These are phyloP conservation scores for Mycosphaerella sp. DNA, from an alignment of 2,329 filamentous ascomycete genomes.

Conservation along the genomic window DNA sequence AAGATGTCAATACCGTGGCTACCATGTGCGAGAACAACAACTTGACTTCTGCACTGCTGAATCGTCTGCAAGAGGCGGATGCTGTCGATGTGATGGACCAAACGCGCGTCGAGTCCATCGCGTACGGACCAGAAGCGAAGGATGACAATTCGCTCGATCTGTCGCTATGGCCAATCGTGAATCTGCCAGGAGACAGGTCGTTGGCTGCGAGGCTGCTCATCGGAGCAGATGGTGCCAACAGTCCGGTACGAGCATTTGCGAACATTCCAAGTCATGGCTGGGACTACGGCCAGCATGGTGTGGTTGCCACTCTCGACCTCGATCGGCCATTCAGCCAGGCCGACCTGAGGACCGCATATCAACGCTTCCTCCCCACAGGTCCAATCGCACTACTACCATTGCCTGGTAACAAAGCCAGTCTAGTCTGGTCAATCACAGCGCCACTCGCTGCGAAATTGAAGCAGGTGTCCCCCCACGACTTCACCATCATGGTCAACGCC, in stretches of 20 bases:
- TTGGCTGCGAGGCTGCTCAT: slow-evolving; percentile 80
- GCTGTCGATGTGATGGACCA: slow-evolving; percentile 68
- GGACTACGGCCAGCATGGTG: slow-evolving; percentile 86
- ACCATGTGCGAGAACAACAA: slow-evolving; percentile 98
- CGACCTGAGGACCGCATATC: slow-evolving; percentile 71
- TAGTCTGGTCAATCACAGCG: slow-evolving; percentile 93
- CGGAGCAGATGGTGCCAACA: slow-evolving; percentile 91
- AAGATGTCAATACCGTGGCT: slow-evolving; percentile 54
- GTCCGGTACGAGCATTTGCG: slow-evolving; percentile 83
- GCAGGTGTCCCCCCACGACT: slow-evolving; percentile 63
- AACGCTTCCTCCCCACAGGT: slow-evolving; percentile 87
- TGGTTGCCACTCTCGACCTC: slow-evolving; percentile 81
- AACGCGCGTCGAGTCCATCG: slow-evolving; percentile 72
- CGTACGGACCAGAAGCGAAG: slow-evolving; percentile 60
- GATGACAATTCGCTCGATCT: slow-evolving; percentile 57
- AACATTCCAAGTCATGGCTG: slow-evolving; percentile 80
- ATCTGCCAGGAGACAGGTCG: slow-evolving; percentile 56
- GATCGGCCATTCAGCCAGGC: slow-evolving; percentile 29
- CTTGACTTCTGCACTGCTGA: slow-evolving; percentile 69
- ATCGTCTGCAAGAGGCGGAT: slow-evolving; percentile 50
- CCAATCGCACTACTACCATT: slow-evolving; percentile 88
- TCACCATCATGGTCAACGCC: slow-evolving; percentile 84
- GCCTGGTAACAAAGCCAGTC: slow-evolving; percentile 71
- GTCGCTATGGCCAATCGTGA: slow-evolving; percentile 79
- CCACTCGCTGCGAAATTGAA: slow-evolving; percentile 73